Evolutionary conservation across 768 basidiomycete species (phyloP), one percentile per base, ranked within the genome.

Genomic region (Podaxis pistillaris): DNA sequence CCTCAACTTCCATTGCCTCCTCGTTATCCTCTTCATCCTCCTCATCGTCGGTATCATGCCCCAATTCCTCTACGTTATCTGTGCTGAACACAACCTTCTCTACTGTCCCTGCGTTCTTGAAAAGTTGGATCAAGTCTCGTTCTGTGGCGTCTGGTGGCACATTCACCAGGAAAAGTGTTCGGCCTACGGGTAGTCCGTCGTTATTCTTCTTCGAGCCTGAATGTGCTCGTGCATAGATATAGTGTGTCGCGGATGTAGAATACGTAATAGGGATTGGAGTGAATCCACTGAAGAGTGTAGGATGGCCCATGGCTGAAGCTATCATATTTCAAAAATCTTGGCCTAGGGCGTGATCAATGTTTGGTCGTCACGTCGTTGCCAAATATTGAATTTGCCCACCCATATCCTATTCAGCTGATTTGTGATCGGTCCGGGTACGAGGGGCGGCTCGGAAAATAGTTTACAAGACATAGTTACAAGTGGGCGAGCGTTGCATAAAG

Each of bases 141-240:
- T 92, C 91, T 1, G 92, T 91, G 2, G 92, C 85, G 71, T 96
- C 94, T 60, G 93, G 88, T 1, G 96, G 94, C 4, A 96, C 76
- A 68, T 98, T 97, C 59, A 91, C 91, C 2, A 96, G 76, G 69
- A 98, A 98, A 9, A 96, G 79, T 0, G 94, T 96, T 49, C 94
- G 83, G 15, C 83, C 86, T 36, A 84, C 69, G 4, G 81, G 81
- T 72, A 66, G 83, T 77, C 57, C 76, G 37, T 79, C 44, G 66
- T 66, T 61, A 46, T 46, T 57, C 53, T 46, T 79, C 68, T 84
- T 84, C 15, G 85, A 78, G 3, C 79, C 76, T 26, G 75, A 69
- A 70, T 95, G 92, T 3, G 81, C 70, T n/a, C 90, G 85, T 17
- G 84, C 85, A 68, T 94, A 96, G n/a, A 95, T 71, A 65, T 87